A percentile compares a stretch with the other conserved stretches of the same genome.
Conservation (phyloP, 768 basidiomycete species). For the Gloeophyllum trabeum region DNA sequence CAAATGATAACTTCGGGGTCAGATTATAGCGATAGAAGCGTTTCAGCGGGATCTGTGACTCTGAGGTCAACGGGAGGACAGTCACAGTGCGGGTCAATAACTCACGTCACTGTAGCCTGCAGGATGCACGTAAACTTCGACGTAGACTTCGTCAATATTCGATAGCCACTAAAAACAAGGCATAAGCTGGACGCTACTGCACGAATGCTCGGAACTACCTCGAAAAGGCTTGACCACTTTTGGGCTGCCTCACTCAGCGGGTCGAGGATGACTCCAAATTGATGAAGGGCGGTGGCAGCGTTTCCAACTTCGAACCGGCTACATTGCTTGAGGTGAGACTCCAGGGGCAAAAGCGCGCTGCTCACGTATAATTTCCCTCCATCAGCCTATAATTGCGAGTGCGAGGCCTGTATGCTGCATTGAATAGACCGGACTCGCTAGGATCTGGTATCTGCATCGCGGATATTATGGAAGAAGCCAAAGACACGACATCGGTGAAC, state of each 20-base stretch:
- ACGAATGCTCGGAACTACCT: slow-evolving; percentile 29
- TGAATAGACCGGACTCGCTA: slow-evolving; percentile 63
- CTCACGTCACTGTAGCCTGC: slow-evolving; percentile 53
- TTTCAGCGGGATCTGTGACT: slow-evolving; percentile 70
- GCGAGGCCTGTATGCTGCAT: slow-evolving; percentile 48
- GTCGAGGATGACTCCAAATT: slow-evolving; percentile 67
- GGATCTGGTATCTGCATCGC: slow-evolving; percentile 62
- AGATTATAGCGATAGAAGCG: slow-evolving; percentile 84
- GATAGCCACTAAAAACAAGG: slow-evolving; percentile 43
- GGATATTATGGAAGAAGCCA: slow-evolving; percentile 63
- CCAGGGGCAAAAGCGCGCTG: slow-evolving; percentile 7
- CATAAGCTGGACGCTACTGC: slow-evolving; percentile 2
- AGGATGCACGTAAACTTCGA: slow-evolving; percentile 79
- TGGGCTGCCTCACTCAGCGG: slow-evolving; percentile 81
- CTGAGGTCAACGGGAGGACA: background rate
- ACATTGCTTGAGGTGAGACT: slow-evolving; percentile 5
- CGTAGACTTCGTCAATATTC: slow-evolving; percentile 48
- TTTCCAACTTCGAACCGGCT: slow-evolving; percentile 62
- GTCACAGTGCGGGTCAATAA: background rate
- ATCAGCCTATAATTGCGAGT: slow-evolving; percentile 49
- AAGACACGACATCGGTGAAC: slow-evolving; percentile 48
- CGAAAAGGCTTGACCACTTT: slow-evolving; percentile 71
- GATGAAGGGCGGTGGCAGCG: slow-evolving; percentile 51
- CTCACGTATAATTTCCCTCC: slow-evolving; percentile 55
- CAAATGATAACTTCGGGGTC: slow-evolving; percentile 43